Conservation (phyloP, 2,329 filamentous ascomycete genomes). For the Hymenoscyphus albidus region DNA sequence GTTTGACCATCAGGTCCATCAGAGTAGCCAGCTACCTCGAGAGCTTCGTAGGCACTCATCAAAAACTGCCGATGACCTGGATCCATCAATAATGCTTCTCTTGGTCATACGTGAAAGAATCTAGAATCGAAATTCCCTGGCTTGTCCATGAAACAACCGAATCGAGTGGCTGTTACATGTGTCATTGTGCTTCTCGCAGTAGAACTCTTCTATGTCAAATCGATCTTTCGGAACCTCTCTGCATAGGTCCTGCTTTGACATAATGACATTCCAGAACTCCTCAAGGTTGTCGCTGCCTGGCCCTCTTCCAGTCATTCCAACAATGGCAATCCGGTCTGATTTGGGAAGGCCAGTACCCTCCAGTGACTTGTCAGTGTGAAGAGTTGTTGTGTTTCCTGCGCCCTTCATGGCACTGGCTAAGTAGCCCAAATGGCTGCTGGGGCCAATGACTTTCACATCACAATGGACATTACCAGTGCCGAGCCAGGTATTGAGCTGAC, state of each 20-base stretch:
- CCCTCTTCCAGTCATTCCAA: constrained; percentile 76
- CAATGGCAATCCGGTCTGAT: constrained; percentile 53
- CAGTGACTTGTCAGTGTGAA: no score
- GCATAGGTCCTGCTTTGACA: constrained; percentile 71
- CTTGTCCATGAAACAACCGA: constrained; percentile 64
- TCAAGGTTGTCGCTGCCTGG: constrained; percentile 63
- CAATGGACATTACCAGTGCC: no score
- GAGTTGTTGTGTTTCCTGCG: no score
- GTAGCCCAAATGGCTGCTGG: no score
- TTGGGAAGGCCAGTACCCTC: no score
- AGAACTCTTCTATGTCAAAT: constrained; percentile 47
- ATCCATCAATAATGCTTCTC: constrained; percentile 73
- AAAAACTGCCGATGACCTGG: constrained; percentile 74
- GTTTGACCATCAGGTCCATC: constrained; percentile 39
- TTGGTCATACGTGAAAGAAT: constrained; percentile 82
- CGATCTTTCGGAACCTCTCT: constrained; percentile 39
- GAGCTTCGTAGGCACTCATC: constrained; percentile 72
- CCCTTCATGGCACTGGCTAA: no score
- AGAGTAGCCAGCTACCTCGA: constrained; percentile 70
- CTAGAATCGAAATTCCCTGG: constrained; percentile 72
- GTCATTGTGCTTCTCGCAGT: no score
- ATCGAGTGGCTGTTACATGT: no score
- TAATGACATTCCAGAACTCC: constrained; percentile 69
- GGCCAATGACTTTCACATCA: no score
- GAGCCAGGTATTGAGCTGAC: no score